Evolutionary conservation across 2,329 filamentous ascomycete genomes (phyloP).

Genomic region (Didymella keratinophila): DNA sequence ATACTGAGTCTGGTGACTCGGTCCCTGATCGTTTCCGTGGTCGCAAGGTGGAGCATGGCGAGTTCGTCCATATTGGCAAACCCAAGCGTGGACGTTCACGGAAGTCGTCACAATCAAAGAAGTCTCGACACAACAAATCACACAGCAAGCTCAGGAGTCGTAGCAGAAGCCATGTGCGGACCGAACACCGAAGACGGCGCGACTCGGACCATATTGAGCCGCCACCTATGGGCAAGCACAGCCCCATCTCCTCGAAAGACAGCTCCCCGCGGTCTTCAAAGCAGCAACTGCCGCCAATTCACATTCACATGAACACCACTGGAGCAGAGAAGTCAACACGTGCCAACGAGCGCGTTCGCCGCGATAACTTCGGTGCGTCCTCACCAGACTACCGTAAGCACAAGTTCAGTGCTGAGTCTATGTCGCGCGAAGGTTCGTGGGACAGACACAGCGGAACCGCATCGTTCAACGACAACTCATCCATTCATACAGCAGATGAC

Average conservation of each 20-base stretch:
- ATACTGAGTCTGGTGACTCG: slow-evolving; percentile 28
- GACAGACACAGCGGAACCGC: slow-evolving; percentile 34
- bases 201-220: slow-evolving; percentile 24
- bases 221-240: slow-evolving; percentile 31
- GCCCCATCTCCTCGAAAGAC: slow-evolving; percentile 23
- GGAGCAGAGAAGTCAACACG: slow-evolving; percentile 25
- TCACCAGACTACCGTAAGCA: slow-evolving; percentile 21
- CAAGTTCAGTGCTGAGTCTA: slow-evolving; percentile 18
- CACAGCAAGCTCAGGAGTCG: slow-evolving; percentile 23
- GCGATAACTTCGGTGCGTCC: slow-evolving; percentile 19
- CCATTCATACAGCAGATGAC: slow-evolving; percentile 31
- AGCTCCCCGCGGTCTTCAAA: slow-evolving; percentile 30
- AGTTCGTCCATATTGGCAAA: slow-evolving; percentile 26
- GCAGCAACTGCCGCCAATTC: slow-evolving; percentile 29
- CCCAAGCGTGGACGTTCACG: slow-evolving; percentile 27
- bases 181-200: slow-evolving; percentile 22
- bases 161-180: slow-evolving; percentile 21
- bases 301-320: slow-evolving; percentile 30
- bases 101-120: slow-evolving; percentile 20
- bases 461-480: slow-evolving; percentile 29
- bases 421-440: slow-evolving; percentile 31
- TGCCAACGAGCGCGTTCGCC: slow-evolving; percentile 17
- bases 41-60: slow-evolving; percentile 31
- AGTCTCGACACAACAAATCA: slow-evolving; percentile 20
- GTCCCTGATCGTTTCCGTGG: slow-evolving; percentile 25